Evolutionary conservation across 2,329 filamentous ascomycete species (phyloP), one percentile per base, ranked within the genome.

Genomic region (Coniochaeta sp.): DNA sequence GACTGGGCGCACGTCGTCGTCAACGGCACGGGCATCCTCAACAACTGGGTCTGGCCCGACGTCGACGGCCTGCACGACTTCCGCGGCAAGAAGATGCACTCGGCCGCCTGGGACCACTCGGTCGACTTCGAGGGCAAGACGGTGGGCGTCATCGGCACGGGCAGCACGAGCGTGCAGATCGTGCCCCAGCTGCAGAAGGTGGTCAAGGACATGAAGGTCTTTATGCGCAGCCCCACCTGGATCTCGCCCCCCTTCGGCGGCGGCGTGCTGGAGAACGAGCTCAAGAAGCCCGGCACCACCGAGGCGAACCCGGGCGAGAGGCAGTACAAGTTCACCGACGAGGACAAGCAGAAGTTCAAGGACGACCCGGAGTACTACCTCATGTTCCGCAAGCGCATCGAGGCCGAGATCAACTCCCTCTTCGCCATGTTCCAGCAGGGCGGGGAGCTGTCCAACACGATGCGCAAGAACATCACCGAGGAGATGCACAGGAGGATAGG

Each of bases 401-500:
- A 74, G 57, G 65, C 66, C 12, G 69, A 67, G 51, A 69, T 73
- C 50, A 74, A 74, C 58, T 63, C 60, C 14, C 55, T 69, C 2
- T 74, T 74, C 56, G 65, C 60, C 53, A 70, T 73, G 28, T 74
- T 70, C 30, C 62, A 68, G 33, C 65, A 71, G 50, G 70, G 66
- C 33, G 71, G 70, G 2, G 65, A 66, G 31, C 64, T 69, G 54
- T 69, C 65, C 20, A 60, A 74, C n/a, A 56, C 58, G 47, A 67
- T 69, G 56, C 63, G 67, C 22, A 62, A 70, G 57, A 54, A 63
- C 14, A 72, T 74, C 55, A 70, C 61, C 6, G 63, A 69, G n/a
- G 69, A 73, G 60, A 74, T 75, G 68, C 52, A 67, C 51, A 60
- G 66, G 18, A 62, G 70, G 46, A 68, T 74, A 35, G 69, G 70